Percentiles rank a stretch among this genome's conserved stretches.
These are phyloP conservation scores for Phallus indusiatus DNA, from an alignment of 768 basidiomycete species.

Conservation along the genomic window DNA sequence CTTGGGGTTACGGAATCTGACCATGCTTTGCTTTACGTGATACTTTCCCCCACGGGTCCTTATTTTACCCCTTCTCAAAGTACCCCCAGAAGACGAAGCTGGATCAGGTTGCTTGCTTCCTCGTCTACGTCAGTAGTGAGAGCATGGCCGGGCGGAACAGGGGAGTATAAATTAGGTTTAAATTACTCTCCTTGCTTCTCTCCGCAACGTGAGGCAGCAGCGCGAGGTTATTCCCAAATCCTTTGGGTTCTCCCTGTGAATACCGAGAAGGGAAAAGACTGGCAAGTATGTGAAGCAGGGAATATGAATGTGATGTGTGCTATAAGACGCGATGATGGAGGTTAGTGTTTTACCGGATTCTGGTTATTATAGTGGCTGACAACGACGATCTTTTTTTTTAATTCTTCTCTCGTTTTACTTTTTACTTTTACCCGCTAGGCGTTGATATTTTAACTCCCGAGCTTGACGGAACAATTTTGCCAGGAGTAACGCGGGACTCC, in stretches of 20 bases:
- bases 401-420: background rate
- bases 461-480: slow-evolving; percentile 85
- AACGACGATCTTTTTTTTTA: background rate
- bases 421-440: slow-evolving; percentile 29
- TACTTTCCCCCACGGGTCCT: slow-evolving; percentile 55
- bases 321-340: slow-evolving; percentile 47
- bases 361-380: background rate
- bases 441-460: slow-evolving; percentile 83
- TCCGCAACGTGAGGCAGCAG: slow-evolving; percentile 56
- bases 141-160: slow-evolving; percentile 78
- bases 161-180: slow-evolving; percentile 49
- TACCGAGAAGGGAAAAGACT: slow-evolving; percentile 25
- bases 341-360: slow-evolving; percentile 26
- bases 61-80: slow-evolving; percentile 48
- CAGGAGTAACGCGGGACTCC: slow-evolving; percentile 85
- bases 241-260: slow-evolving; percentile 67
- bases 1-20: slow-evolving; percentile 62
- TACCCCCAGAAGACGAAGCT: slow-evolving; percentile 33
- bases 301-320: slow-evolving; percentile 79
- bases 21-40: slow-evolving; percentile 79
- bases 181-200: slow-evolving; percentile 56
- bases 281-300: slow-evolving; percentile 44
- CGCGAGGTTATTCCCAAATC: slow-evolving; percentile 66
- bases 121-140: slow-evolving; percentile 62
- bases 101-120: slow-evolving; percentile 6